Evolutionary conservation across 768 basidiomycete species (phyloP), one percentile per base, ranked within the genome.

Genomic region (Pisolithus orientalis): DNA sequence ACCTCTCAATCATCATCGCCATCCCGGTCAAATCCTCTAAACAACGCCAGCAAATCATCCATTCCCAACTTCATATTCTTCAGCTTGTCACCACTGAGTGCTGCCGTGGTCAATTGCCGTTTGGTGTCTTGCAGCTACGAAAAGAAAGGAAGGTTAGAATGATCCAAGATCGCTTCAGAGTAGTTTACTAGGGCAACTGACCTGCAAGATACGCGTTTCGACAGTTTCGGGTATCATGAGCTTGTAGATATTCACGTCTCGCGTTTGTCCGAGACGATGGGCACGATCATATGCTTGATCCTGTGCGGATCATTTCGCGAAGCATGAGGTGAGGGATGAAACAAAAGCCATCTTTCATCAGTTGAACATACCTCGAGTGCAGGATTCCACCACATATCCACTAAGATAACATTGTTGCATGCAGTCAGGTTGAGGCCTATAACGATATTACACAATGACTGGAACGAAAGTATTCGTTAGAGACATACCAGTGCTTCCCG

Each of bases 371-470:
- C 86, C 70, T 90, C 89, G 4, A 90, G 75, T 0, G 88, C 90
- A 9, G 90, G 90, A 65, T 92, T 88, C 92, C 94, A 97, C 94
- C 94, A 97, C 54, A 94, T 70, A 65, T 96, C 95, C 51, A 92
- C 80, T 3, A 97, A 77, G 58, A 97, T 87, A 38, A 97, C 94
- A 57, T 95, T 91, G 66, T 94, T 95, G 70, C 94, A 97, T 37
- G 84, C 85, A 0, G 92, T 93, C 61, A 97, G 65, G 64, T 97
- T 96, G 43, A 97, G 79, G 43, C 93, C 92, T 83, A 57, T 21
- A 52, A 21, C 25, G 21, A 44, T 14, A 25, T 44, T n/a, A 21
- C 21, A 21, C 21, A 45, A 27, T 4, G 14, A 42, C 7, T n/a
- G 7, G n/a, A 17, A 17, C n/a, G 40, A 6, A 24, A 42, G 10